phyloP scores from a whole-genome alignment of 768 basidiomycete genomes.

The Calvatia gigantea region DNA sequence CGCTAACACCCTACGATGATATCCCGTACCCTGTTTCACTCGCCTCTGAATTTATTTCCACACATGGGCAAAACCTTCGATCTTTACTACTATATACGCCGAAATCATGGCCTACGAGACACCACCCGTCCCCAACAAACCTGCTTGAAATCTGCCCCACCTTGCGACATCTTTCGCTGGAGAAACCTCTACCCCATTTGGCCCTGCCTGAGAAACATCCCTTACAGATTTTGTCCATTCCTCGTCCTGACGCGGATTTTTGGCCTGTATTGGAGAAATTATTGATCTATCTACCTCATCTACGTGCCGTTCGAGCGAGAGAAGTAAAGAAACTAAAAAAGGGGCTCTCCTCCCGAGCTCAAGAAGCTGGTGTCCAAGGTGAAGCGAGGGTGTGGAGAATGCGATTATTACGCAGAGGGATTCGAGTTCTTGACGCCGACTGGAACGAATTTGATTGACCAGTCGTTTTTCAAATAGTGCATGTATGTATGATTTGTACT shows the following conservation, averaged over 20 bases:
- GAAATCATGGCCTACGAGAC: conserved; percentile 62
- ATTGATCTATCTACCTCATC: conserved; percentile 52
- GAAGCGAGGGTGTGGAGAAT: conserved; percentile 75
- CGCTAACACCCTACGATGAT: conserved; percentile 73
- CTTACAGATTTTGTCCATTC: conserved; percentile 68
- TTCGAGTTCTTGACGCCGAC: conserved; percentile 67
- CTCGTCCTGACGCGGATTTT: conserved; percentile 63
- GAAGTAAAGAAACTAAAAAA: conserved; percentile 72
- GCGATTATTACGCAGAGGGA: conserved; percentile 51
- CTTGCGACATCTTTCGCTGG: conserved; percentile 69
- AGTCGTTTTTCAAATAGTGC: background rate
- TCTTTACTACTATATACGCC: conserved; percentile 68
- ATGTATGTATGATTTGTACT: background rate
- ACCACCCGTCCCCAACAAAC: conserved; percentile 49
- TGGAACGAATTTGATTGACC: conserved; percentile 49
- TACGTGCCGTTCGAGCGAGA: conserved; percentile 55
- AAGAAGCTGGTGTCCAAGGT: conserved; percentile 74
- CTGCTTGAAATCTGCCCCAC: conserved; percentile 48
- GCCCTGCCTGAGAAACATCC: conserved; percentile 31
- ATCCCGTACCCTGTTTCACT: conserved; percentile 55
- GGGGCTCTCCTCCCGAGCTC: conserved; percentile 63
- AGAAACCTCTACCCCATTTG: conserved; percentile 60
- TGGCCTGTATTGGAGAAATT: conserved; percentile 52
- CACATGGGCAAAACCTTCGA: conserved; percentile 54
- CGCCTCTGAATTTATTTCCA: conserved; percentile 52